Conservation (phyloP, 495 filamentous ascomycete species). For the Cercophora scortea region DNA sequence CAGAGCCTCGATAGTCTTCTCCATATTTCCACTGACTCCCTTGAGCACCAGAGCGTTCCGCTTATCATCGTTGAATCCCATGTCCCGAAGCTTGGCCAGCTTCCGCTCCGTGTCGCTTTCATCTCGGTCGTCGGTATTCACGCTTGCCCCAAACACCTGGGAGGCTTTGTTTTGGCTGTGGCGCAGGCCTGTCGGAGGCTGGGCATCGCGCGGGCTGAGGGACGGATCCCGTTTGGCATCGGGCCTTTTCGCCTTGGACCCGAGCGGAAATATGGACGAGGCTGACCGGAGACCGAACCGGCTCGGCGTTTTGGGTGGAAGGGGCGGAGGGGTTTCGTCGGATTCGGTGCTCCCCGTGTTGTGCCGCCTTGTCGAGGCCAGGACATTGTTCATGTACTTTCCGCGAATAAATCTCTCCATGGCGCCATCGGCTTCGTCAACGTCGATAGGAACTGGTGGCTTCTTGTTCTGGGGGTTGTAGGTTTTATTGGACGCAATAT, state of each 20-base stretch:
- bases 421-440: constrained; percentile 81
- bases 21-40: constrained; percentile 72
- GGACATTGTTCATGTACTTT: constrained; percentile 67
- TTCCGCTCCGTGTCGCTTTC: constrained; percentile 57
- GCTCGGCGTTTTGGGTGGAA: constrained; percentile 75
- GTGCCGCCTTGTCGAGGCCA: constrained; percentile 28
- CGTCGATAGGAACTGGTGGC: constrained; percentile 75
- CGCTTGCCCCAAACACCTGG: constrained; percentile 58
- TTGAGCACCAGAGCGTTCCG: constrained; percentile 73
- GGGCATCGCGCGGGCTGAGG: constrained; percentile 20
- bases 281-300: constrained; percentile 71
- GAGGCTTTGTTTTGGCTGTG: constrained; percentile 51
- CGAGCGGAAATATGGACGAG: constrained; percentile 57
- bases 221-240: constrained; percentile 12
- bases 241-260: constrained; percentile 30
- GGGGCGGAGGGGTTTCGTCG: constrained; percentile 62
- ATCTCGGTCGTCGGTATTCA: constrained; percentile 32
- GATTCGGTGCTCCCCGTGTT: constrained; percentile 37
- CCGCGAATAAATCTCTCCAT: constrained; percentile 92
- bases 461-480: constrained; percentile 81
- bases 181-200: constrained; percentile 19
- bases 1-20: constrained; percentile 76
- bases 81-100: constrained; percentile 69
- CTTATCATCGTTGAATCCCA: constrained; percentile 86
- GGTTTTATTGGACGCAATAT: constrained; percentile 71